Evolutionary conservation across 2,329 filamentous ascomycete genomes (phyloP).

Genomic region (Penicillium brasilianum): DNA sequence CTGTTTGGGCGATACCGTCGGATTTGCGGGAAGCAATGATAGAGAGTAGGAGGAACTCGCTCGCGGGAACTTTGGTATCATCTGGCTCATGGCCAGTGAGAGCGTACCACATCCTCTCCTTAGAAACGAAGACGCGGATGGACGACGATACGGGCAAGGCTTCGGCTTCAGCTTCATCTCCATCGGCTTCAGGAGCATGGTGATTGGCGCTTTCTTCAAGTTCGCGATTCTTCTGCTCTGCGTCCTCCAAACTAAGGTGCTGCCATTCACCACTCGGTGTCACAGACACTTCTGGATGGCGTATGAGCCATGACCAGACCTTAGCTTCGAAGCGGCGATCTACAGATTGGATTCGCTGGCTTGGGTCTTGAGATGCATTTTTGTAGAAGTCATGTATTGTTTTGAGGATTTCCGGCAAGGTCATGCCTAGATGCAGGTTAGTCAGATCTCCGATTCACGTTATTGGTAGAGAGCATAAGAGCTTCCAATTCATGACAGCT

Average conservation of each 20-base stretch:
- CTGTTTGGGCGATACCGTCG: constrained; percentile 62
- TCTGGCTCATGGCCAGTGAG: constrained; percentile 66
- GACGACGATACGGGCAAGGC: constrained; percentile 1
- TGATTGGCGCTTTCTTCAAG: not conserved
- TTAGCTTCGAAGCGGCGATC: constrained; percentile 59
- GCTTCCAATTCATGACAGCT: not conserved
- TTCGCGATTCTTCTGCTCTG: constrained; percentile 34
- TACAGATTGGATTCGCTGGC: constrained; percentile 38
- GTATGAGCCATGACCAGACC: constrained; percentile 63
- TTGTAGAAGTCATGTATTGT: constrained; percentile 46
- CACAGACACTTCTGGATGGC: constrained; percentile 61
- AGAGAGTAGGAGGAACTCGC: constrained; percentile 63
- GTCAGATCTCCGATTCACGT: constrained; percentile 4
- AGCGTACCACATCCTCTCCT: constrained; percentile 64
- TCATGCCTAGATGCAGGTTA: constrained; percentile 41
- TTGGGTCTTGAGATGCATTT: constrained; percentile 27
- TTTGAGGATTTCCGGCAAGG: constrained; percentile 41
- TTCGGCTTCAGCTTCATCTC: constrained; percentile 6
- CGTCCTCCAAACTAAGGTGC: constrained; percentile 47
- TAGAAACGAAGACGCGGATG: constrained; percentile 56
- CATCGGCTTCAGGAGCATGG: constrained; percentile 4
- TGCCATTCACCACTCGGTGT: constrained; percentile 49
- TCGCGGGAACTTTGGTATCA: constrained; percentile 55
- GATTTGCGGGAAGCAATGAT: constrained; percentile 62
- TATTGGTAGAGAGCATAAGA: not conserved